Percentiles rank a stretch among this genome's conserved stretches.
Evolutionary conservation across 495 filamentous ascomycete species (phyloP).

Genomic region (Neurospora sublineolata): DNA sequence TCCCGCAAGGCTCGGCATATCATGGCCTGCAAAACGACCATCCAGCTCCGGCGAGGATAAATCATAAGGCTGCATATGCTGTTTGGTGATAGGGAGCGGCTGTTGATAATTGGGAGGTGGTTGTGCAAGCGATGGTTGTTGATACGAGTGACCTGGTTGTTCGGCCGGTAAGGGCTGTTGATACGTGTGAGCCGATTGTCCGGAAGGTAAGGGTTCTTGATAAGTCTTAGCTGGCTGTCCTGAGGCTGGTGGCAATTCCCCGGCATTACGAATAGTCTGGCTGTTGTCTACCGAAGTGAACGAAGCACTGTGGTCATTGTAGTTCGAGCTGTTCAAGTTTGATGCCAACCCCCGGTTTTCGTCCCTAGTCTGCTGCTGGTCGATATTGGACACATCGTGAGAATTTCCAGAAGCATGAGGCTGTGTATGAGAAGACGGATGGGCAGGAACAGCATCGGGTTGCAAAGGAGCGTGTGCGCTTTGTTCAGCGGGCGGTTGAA

Average conservation of each 20-base stretch:
- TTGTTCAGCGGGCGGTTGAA: not conserved
- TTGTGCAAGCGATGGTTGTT: not conserved
- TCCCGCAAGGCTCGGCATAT: not conserved
- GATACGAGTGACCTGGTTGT: not conserved
- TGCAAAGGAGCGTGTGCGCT: not conserved
- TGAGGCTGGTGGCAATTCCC: not conserved
- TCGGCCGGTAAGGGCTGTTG: not conserved
- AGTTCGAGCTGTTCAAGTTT: not conserved
- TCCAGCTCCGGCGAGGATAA: not conserved
- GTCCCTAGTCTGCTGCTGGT: not conserved
- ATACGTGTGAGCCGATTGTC: not conserved
- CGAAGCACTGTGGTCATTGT: not conserved
- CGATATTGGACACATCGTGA: not conserved
- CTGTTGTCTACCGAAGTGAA: not conserved
- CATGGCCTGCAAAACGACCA: not conserved
- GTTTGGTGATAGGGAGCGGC: not conserved
- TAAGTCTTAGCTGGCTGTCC: not conserved
- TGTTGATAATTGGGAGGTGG: not conserved
- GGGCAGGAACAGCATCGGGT: not conserved
- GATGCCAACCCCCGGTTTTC: not conserved
- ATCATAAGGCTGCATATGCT: not conserved
- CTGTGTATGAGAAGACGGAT: not conserved
- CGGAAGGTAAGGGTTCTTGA: not conserved
- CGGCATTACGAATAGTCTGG: not conserved
- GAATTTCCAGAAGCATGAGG: not conserved